Percentiles rank a stretch among this genome's conserved stretches.
Conservation (phyloP, 257 asterid species). For the Rhazya stricta region DNA sequence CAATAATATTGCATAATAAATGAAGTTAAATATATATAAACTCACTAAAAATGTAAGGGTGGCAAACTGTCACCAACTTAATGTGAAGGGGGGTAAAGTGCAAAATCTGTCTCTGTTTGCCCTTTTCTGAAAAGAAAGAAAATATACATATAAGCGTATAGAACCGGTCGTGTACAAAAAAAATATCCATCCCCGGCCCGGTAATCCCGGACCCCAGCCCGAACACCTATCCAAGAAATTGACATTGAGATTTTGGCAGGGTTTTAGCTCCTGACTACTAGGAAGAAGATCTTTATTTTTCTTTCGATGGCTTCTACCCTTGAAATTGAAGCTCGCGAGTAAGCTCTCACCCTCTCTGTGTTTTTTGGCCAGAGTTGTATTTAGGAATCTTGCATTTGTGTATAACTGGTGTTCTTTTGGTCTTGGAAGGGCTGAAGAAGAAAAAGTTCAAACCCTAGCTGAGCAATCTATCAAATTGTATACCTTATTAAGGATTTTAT, state of each 20-base stretch:
- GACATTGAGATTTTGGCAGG: constrained; percentile 10
- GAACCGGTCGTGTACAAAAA: neutral
- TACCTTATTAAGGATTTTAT: neutral
- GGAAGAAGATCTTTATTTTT: constrained; percentile 1
- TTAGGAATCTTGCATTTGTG: neutral
- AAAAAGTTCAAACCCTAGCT: neutral
- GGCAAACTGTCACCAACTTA: too few relatives aligned
- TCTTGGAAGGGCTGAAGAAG: neutral
- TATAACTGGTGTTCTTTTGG: neutral
- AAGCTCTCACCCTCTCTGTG: constrained; percentile 24
- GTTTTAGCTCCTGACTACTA: neutral
- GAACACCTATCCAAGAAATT: neutral
- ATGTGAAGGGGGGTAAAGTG: too few relatives aligned
- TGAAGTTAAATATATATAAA: too few relatives aligned
- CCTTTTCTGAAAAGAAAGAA: neutral
- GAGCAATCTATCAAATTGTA: neutral
- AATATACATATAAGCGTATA: neutral
- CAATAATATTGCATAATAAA: too few relatives aligned
- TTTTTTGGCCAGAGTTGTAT: neutral
- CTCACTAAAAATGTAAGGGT: too few relatives aligned
- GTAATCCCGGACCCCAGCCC: neutral
- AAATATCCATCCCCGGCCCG: neutral
- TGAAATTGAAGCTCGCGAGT: constrained; percentile 97
- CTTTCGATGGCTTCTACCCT: constrained; percentile 82
- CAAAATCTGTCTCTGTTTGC: neutral